These are phyloP conservation scores for Hypoxylon sp. DNA, from an alignment of 2,329 filamentous ascomycete genomes.

Conservation along the genomic window DNA sequence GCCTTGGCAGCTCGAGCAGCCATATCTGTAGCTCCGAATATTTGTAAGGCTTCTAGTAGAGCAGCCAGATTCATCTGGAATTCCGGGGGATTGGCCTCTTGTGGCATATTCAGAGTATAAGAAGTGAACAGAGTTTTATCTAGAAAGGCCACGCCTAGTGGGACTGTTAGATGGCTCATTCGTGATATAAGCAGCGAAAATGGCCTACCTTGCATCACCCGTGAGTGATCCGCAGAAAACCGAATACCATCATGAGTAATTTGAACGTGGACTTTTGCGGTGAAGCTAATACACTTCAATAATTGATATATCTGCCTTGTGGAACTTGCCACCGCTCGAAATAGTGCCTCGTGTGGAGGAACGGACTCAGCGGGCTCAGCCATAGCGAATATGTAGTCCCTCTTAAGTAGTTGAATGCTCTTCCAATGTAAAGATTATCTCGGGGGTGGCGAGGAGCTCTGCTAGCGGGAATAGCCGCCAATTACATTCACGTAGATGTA, in stretches of 20 bases:
- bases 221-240: conserved; percentile 89
- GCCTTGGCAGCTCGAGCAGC: conserved; percentile 70
- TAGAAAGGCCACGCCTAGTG: conserved; percentile 81
- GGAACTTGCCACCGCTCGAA: conserved; percentile 83
- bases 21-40: conserved; percentile 88
- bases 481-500: conserved; percentile 45
- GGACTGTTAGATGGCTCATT: conserved; percentile 42
- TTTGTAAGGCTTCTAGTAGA: conserved; percentile 93
- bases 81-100: conserved; percentile 69
- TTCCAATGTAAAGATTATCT: conserved; percentile 43
- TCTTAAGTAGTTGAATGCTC: not conserved
- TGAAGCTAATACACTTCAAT: conserved; percentile 71
- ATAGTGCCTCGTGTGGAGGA: conserved; percentile 65
- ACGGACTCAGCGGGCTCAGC: conserved; percentile 45
- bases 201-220: conserved; percentile 86
- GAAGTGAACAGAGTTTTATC: conserved; percentile 91
- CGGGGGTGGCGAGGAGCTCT: conserved; percentile 12
- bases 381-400: conserved; percentile 42
- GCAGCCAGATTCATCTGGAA: conserved; percentile 92
- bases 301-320: conserved; percentile 80
- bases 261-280: conserved; percentile 73
- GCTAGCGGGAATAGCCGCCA: conserved; percentile 22
- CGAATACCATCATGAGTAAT: conserved; percentile 88
- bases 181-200: conserved; percentile 24
- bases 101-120: conserved; percentile 76